Conservation (phyloP, 495 filamentous ascomycete genomes). For the Xylaria nigripes region DNA sequence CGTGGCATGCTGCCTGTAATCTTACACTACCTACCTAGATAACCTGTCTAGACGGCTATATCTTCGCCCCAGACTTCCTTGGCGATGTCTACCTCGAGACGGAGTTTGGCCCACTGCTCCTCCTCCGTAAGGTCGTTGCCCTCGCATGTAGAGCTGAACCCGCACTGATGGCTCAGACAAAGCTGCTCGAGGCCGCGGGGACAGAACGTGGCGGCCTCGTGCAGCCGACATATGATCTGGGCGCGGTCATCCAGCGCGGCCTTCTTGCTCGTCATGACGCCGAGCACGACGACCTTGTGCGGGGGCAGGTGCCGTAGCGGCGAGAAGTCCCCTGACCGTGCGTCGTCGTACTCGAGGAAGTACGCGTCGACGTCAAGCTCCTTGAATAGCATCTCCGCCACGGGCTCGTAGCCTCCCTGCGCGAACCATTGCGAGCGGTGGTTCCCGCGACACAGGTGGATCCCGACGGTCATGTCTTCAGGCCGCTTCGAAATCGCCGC, state of each 20-base stretch:
- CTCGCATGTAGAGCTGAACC: slow-evolving; percentile 57
- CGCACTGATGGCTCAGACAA: slow-evolving; percentile 60
- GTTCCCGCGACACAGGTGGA: slow-evolving; percentile 60
- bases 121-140: slow-evolving; percentile 54
- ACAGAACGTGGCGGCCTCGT: slow-evolving; percentile 53
- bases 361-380: slow-evolving; percentile 58
- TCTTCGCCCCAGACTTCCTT: slow-evolving; percentile 43
- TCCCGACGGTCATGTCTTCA: slow-evolving; percentile 54
- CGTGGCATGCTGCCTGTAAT: too few species aligned
- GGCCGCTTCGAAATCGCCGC: slow-evolving; percentile 48
- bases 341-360: slow-evolving; percentile 63
- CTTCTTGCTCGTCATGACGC: slow-evolving; percentile 59
- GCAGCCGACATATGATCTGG: slow-evolving; percentile 48
- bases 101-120: slow-evolving; percentile 48
- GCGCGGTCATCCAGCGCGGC: slow-evolving; percentile 54
- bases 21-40: not conserved
- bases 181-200: slow-evolving; percentile 51
- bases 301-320: slow-evolving; percentile 54
- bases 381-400: slow-evolving; percentile 57
- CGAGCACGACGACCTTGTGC: slow-evolving; percentile 58
- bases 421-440: slow-evolving; percentile 52
- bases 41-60: slow-evolving; percentile 24
- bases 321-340: slow-evolving; percentile 57
- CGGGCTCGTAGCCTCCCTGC: slow-evolving; percentile 60
- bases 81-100: slow-evolving; percentile 38